Conservation (phyloP, 305 asterid species). For the Solanum aculeatissimum region DNA sequence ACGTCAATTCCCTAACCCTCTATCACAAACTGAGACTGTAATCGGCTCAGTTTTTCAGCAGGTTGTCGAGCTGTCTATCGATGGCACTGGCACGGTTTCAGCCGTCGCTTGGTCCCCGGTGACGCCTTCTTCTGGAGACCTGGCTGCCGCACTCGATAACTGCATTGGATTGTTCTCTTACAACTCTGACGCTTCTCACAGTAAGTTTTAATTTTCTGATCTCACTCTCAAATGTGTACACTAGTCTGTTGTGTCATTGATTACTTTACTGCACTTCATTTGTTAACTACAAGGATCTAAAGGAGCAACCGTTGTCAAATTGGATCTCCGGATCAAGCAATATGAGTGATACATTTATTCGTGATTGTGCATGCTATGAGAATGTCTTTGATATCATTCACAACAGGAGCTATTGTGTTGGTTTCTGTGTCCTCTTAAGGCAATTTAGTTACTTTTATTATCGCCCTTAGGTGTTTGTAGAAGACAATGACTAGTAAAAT, state of each 20-base stretch:
- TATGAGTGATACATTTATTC: not conserved
- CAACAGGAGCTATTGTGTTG: not conserved
- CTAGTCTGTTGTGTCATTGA: not conserved
- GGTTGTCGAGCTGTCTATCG: conserved; percentile 54
- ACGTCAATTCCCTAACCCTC: conserved; percentile 79
- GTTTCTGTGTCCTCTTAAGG: not conserved
- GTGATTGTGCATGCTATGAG: not conserved
- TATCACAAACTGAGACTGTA: conserved; percentile 42
- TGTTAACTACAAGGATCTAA: not conserved
- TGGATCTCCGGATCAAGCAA: not conserved
- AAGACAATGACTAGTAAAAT: not conserved
- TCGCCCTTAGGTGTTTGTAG: not conserved
- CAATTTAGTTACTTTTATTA: not conserved
- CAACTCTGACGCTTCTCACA: conserved; percentile 22
- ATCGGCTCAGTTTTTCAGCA: conserved; percentile 68
- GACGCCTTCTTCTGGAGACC: conserved; percentile 65
- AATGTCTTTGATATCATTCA: not conserved
- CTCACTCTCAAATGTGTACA: not conserved
- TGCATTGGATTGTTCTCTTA: conserved; percentile 43
- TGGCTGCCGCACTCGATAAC: conserved; percentile 61
- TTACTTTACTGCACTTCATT: not conserved
- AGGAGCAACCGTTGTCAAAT: not conserved
- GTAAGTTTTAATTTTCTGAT: conserved; percentile 26
- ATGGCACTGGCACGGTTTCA: conserved; percentile 33
- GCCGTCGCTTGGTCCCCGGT: conserved; percentile 79